These are phyloP conservation scores for Vanrija humicola DNA, from an alignment of 1,284 basidiomycete genomes.

Conservation along the genomic window DNA sequence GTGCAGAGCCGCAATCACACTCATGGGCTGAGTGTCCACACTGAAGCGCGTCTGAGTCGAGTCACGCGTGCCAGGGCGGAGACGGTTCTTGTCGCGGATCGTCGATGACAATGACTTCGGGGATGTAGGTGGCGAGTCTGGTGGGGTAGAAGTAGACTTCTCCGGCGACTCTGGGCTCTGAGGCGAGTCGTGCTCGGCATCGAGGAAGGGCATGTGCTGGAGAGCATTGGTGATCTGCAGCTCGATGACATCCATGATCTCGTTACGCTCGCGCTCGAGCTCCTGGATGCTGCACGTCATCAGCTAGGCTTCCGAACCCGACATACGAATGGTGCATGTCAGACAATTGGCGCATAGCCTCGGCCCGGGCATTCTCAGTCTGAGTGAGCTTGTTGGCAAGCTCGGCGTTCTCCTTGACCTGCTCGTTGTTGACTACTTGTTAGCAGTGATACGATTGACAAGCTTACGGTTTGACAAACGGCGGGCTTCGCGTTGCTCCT, in stretches of 20 bases:
- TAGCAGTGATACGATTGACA: neutral
- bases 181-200: neutral
- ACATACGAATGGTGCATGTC: slow-evolving; percentile 46
- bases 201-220: slow-evolving; percentile 19
- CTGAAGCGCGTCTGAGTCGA: slow-evolving; percentile 22
- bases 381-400: slow-evolving; percentile 39
- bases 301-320: neutral
- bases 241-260: slow-evolving; percentile 46
- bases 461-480: slow-evolving; percentile 40
- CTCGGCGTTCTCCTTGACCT: slow-evolving; percentile 33
- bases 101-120: neutral
- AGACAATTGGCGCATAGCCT: slow-evolving; percentile 47
- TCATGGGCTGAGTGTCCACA: slow-evolving; percentile 17
- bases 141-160: neutral
- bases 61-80: slow-evolving; percentile 21
- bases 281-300: slow-evolving; percentile 37
- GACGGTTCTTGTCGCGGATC: neutral
- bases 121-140: slow-evolving; percentile 7
- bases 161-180: neutral
- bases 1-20: slow-evolving; percentile 21
- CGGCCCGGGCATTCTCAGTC: slow-evolving; percentile 43
- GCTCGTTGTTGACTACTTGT: slow-evolving; percentile 28
- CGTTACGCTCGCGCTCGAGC: slow-evolving; percentile 45
- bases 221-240: slow-evolving; percentile 41
- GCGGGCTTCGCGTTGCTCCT: slow-evolving; percentile 48